These are phyloP conservation scores for Aspergillus wentii DNA, from an alignment of 495 filamentous ascomycete species.

Conservation along the genomic window DNA sequence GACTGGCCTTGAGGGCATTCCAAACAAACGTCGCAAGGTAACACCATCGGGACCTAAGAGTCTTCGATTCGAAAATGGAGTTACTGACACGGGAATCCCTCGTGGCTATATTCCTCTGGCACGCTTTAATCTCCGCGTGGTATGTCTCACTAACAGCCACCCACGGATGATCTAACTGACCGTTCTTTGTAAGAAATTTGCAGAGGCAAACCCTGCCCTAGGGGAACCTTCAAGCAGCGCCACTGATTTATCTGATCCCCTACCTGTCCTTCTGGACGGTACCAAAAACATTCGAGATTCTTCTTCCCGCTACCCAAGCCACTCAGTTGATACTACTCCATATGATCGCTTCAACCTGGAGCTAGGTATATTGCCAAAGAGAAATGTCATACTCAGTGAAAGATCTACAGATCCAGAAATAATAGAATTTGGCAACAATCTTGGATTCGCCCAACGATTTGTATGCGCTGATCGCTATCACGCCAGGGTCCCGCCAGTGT, in stretches of 20 bases:
- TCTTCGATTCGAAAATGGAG: constrained; percentile 14
- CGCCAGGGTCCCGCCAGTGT: constrained; percentile 17
- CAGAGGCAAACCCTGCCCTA: not conserved
- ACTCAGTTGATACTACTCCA: not conserved
- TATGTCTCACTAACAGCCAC: too few species aligned
- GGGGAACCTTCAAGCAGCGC: not conserved
- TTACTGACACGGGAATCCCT: constrained; percentile 18
- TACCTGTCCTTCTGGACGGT: constrained; percentile 19
- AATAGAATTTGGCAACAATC: constrained; percentile 14
- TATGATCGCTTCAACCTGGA: constrained; percentile 13
- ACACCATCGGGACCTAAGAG: constrained; percentile 12
- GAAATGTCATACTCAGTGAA: constrained; percentile 13
- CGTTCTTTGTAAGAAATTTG: constrained; percentile 16
- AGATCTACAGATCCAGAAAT: constrained; percentile 13
- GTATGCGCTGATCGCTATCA: constrained; percentile 21
- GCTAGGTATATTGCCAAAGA: constrained; percentile 8
- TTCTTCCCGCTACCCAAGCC: not conserved
- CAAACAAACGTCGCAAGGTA: constrained; percentile 35
- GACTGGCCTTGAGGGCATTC: constrained; percentile 12
- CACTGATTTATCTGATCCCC: not conserved
- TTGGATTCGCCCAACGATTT: constrained; percentile 16
- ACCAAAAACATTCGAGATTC: constrained; percentile 2
- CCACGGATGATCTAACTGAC: too few species aligned
- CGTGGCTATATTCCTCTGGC: constrained; percentile 34
- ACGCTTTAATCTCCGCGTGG: constrained; percentile 27